Evolutionary conservation across 495 filamentous ascomycete species (phyloP).

Genomic region (Chaetomium fimeti): DNA sequence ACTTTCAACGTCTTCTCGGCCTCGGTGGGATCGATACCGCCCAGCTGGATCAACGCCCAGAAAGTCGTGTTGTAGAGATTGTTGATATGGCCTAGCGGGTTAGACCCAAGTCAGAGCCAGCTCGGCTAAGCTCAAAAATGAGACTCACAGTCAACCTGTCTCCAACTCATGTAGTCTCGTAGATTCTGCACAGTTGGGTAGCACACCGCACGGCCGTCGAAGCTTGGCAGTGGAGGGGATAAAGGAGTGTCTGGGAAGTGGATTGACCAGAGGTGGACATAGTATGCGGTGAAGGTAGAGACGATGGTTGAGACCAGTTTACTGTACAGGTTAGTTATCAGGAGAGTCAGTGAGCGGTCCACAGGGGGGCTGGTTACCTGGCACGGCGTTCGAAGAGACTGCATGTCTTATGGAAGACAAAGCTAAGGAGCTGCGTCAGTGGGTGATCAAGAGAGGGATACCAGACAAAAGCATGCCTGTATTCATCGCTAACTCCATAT

Average conservation of each 20-base stretch:
- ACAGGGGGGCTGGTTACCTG: constrained; percentile 51
- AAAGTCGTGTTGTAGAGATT: constrained; percentile 98
- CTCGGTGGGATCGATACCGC: constrained; percentile 68
- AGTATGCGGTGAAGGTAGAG: constrained; percentile 91
- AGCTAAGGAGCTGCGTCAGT: constrained; percentile 51
- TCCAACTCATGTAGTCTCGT: constrained; percentile 94
- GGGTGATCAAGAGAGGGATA: not conserved
- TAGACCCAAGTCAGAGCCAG: constrained; percentile 5
- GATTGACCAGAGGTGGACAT: constrained; percentile 73
- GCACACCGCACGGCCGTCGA: constrained; percentile 86
- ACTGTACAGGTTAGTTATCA: constrained; percentile 42
- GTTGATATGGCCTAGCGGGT: constrained; percentile 78
- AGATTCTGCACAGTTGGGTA: constrained; percentile 79
- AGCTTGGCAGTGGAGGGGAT: constrained; percentile 74
- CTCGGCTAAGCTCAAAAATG: not conserved
- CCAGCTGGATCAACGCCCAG: constrained; percentile 79
- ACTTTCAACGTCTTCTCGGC: constrained; percentile 79
- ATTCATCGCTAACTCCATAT: constrained; percentile 94
- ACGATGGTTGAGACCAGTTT: constrained; percentile 89
- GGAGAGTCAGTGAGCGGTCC: too few relatives aligned
- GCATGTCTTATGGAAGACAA: constrained; percentile 79
- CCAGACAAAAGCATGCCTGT: constrained; percentile 56
- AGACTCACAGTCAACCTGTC: constrained; percentile 84
- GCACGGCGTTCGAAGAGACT: constrained; percentile 81
- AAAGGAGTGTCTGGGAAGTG: constrained; percentile 70